Evolutionary conservation across 2,329 filamentous ascomycete genomes (phyloP).

Genomic region (Colletotrichum truncatum): DNA sequence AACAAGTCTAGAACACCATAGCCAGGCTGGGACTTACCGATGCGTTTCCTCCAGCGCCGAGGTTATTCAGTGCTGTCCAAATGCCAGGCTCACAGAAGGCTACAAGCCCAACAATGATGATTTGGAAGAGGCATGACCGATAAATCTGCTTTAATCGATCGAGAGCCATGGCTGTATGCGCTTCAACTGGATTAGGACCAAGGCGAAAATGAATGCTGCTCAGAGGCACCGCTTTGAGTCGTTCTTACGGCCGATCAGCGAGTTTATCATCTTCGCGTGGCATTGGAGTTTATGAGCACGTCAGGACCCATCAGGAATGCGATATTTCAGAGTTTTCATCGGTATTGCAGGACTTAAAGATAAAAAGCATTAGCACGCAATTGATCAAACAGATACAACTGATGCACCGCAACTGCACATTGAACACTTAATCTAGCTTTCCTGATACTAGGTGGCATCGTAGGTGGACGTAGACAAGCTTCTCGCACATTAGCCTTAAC

Average conservation of each 20-base stretch:
- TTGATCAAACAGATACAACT: neutral
- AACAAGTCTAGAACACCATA: too few species aligned
- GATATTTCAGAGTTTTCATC: conserved; percentile 14
- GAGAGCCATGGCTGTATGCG: neutral
- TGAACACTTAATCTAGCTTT: neutral
- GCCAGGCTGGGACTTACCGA: neutral
- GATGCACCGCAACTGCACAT: neutral
- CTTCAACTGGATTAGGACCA: too few species aligned
- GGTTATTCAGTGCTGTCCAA: conserved; percentile 35
- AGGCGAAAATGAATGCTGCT: neutral
- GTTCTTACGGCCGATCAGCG: neutral
- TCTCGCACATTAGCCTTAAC: neutral
- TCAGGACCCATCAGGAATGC: conserved; percentile 12
- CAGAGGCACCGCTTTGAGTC: too few species aligned
- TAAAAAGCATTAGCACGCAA: conserved; percentile 10
- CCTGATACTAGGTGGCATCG: neutral
- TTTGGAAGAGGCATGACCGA: conserved; percentile 20
- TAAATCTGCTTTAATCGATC: neutral
- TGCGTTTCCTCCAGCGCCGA: conserved; percentile 33
- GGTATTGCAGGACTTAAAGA: neutral
- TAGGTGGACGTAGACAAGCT: conserved; percentile 3
- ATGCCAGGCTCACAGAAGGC: conserved; percentile 35
- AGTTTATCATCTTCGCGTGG: neutral
- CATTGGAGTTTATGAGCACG: neutral
- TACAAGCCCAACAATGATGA: conserved; percentile 23